Percentiles rank a stretch among this genome's conserved stretches.
Conservation (phyloP, 2,329 filamentous ascomycete genomes). For the Capronia coronata region DNA sequence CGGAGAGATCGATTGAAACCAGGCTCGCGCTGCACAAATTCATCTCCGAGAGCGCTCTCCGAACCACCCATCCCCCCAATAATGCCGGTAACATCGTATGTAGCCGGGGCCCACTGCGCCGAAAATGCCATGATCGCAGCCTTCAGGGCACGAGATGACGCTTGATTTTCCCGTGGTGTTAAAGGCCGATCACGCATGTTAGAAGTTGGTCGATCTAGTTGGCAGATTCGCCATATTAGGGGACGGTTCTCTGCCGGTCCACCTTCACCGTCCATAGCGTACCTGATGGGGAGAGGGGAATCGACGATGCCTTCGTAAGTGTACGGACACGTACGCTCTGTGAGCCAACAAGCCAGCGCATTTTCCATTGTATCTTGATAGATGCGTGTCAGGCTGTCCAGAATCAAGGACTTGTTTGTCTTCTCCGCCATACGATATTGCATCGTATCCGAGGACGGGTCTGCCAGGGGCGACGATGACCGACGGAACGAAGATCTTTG, state of each 20-base stretch:
- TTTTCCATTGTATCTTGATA: conserved; percentile 22
- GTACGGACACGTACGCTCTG: conserved; percentile 31
- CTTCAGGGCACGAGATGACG: conserved; percentile 14
- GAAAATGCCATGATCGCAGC: conserved; percentile 19
- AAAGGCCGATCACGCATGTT: conserved; percentile 6
- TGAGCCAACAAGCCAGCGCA: conserved; percentile 22
- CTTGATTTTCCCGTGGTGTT: conserved; percentile 7
- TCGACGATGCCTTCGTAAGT: conserved; percentile 24
- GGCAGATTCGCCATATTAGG: conserved; percentile 14
- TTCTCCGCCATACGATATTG: conserved; percentile 32
- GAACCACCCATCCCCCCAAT: neutral
- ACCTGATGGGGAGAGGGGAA: neutral
- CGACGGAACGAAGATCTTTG: neutral
- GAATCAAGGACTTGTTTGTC: conserved; percentile 36
- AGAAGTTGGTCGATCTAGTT: conserved; percentile 12
- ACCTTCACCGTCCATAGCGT: neutral
- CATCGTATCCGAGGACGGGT: conserved; percentile 5
- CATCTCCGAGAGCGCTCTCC: too few species aligned
- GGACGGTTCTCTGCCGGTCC: conserved; percentile 14
- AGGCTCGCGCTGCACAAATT: neutral
- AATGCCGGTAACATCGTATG: neutral
- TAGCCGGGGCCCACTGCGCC: conserved; percentile 16
- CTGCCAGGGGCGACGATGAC: conserved; percentile 3
- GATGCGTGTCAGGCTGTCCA: conserved; percentile 24
- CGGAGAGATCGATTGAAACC: conserved; percentile 31